These are phyloP conservation scores for Colletotrichum sp. DNA, from an alignment of 2,329 filamentous ascomycete species.

Conservation along the genomic window DNA sequence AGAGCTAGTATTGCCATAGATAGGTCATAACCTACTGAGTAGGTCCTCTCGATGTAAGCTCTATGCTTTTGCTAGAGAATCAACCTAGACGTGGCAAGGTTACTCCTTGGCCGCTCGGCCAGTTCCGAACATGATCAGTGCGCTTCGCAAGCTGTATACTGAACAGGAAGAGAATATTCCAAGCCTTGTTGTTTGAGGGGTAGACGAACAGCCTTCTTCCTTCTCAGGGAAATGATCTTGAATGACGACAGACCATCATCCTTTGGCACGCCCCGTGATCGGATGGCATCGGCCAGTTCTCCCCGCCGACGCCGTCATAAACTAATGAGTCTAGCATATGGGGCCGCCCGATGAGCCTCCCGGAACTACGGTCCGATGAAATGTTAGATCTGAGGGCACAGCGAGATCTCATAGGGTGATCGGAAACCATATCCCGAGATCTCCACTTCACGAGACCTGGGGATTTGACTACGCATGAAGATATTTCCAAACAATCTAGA, in stretches of 20 bases:
- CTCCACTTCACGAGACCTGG: neutral
- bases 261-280: neutral
- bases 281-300: neutral
- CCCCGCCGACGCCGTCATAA: neutral
- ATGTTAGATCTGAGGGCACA: neutral
- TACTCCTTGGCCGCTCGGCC: neutral
- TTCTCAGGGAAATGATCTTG: neutral
- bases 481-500: neutral
- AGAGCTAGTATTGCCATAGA: neutral
- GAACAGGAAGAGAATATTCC: neutral
- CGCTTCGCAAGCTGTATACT: neutral
- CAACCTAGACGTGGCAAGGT: neutral
- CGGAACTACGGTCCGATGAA: neutral
- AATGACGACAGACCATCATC: neutral
- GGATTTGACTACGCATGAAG: neutral
- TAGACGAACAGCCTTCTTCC: neutral
- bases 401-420: neutral
- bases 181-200: neutral
- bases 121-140: neutral
- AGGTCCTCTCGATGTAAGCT: neutral
- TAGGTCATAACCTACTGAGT: neutral
- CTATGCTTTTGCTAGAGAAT: neutral
- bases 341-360: neutral
- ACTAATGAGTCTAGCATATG: neutral
- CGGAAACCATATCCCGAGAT: slow-evolving; percentile 8